Base-by-base conservation (phyloP, 805 yeast species). In the Kregervanrija delftensis region DNA sequence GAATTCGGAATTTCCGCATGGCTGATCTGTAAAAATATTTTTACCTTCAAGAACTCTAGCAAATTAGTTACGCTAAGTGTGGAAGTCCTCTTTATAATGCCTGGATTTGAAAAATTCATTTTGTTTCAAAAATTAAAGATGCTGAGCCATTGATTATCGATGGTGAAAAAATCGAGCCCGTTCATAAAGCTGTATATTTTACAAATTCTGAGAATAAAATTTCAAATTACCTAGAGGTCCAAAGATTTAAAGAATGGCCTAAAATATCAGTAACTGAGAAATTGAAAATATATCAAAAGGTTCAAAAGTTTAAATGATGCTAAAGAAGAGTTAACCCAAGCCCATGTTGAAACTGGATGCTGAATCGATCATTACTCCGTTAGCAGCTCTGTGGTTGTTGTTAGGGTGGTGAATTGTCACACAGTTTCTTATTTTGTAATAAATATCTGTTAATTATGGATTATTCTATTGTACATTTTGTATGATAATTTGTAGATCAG, bases 371-470 rank as follows among this genome's bases (percentile, higher is more conserved):
- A 48, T 61, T 13, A 71, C 72, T 5, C 77, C 77, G 2, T 56
- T 73, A 44, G 70, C 71, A 35, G 77, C 77, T 11, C 77, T 77
- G 1, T 71, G 76, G 76, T 73, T 11, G 54, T 72, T 14, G 47
- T 64, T 33, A 72, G 46, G 58, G 74, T 1, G 58, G 70, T 12
- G 75, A 72, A 39, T 58, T 64, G 43, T 58, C 74, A 3, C 0
- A 38, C 43, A 17, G 38, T 62, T 5, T 52, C 70, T 1, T 62
- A 66, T 48, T 35, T 69, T 11, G 48, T 64, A 8, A n/a, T n/a
- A n/a, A n/a, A n/a, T n/a, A n/a, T n/a, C n/a, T n/a, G 67, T 60
- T 4, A 55, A 65, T 38, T 58, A 5, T 22, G 28, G 8, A 22
- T 22, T 22, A 22, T 62, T 15, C 64, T 69, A 33, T 47, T 57